phyloP scores from a whole-genome alignment of 23 red algal genomes.

The Gracilaria gracilis region DNA sequence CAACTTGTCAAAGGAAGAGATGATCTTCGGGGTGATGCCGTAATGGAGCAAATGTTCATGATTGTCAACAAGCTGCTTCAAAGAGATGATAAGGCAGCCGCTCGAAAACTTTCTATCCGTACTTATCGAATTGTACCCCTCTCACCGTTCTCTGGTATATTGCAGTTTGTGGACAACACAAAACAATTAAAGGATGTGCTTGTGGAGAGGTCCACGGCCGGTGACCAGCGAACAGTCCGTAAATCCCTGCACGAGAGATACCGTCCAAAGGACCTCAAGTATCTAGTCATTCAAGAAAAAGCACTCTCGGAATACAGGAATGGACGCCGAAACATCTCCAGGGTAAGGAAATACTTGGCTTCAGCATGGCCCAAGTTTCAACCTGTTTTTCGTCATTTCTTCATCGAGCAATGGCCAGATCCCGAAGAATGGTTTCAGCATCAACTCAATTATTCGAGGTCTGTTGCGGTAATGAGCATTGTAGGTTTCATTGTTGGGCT shows the following conservation, averaged over 20 bases:
- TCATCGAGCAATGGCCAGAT: conserved; percentile 74
- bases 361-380: conserved; percentile 63
- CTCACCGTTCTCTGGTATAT: conserved; percentile 84
- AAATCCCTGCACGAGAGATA: conserved; percentile 65
- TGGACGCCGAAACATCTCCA: background rate
- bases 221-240: background rate
- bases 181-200: conserved; percentile 58
- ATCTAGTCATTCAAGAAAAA: conserved; percentile 12
- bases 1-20: conserved; percentile 96
- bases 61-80: conserved; percentile 90
- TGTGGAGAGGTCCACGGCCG: conserved; percentile 23
- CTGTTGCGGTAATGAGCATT: conserved; percentile 91
- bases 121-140: conserved; percentile 94
- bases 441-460: conserved; percentile 88
- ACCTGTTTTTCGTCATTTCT: conserved; percentile 82
- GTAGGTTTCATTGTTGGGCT: conserved; percentile 96
- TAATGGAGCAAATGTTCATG: conserved; percentile 97
- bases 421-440: conserved; percentile 85
- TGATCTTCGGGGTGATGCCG: conserved; percentile 95
- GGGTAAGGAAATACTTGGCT: conserved; percentile 28
- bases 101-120: conserved; percentile 72
- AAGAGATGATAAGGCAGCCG: conserved; percentile 55
- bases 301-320: conserved; percentile 11
- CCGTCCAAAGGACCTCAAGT: conserved; percentile 62
- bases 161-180: conserved; percentile 81